Base-by-base conservation (phyloP, 2,329 filamentous ascomycete genomes). In the Clarireedia homoeocarpa region DNA sequence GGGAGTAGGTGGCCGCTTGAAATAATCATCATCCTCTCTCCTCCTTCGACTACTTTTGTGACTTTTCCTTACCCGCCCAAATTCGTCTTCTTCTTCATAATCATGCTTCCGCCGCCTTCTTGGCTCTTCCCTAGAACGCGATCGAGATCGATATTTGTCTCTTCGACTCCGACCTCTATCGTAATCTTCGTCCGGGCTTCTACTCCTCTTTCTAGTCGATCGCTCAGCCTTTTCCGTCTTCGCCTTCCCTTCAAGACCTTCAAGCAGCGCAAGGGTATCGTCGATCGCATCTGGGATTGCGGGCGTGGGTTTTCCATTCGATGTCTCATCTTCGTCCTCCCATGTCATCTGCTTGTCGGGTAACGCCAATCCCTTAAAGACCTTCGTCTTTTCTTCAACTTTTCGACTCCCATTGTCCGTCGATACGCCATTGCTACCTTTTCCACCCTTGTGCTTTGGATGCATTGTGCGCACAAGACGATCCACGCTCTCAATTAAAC, bases 261-360 rank as follows among this genome's bases (percentile, higher is more conserved):
- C 94, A n/a, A 99, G 72, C 66, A 95, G 79, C 0, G 91, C 91
- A 65, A 99, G 83, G 0, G 94, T 96, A 71, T 99, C 91, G 67
- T 97, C 94, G 67, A 96, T 86, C 20, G 83, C 88, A 68, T 89
- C 87, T 1, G 74, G 74, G 57, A 75, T 75, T 23, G 71, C 69
- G 53, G 73, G 71, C 24, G 24, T 65, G 52, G 9, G 2, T 34
- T 66, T 62, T 5, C 65, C 66, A 27, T 72, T 68, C 0, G 69
- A 68, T 2, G 61, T 57, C 36, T 72, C 71, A 20, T 72, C 75
- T 27, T 79, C 75, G 44, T 81, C 77, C 6, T 76, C 74, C 70
- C 77, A 83, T 15, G 73, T 69, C 9, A 77, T 73, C 34, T 84
- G 79, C 68, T 85, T 86, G 71, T 99, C 92, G 1, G 92, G 90